A percentile compares a stretch with the other conserved stretches of the same genome.
Evolutionary conservation across 805 yeast species (phyloP).

Genomic region (Wickerhamiella domercqiae): DNA sequence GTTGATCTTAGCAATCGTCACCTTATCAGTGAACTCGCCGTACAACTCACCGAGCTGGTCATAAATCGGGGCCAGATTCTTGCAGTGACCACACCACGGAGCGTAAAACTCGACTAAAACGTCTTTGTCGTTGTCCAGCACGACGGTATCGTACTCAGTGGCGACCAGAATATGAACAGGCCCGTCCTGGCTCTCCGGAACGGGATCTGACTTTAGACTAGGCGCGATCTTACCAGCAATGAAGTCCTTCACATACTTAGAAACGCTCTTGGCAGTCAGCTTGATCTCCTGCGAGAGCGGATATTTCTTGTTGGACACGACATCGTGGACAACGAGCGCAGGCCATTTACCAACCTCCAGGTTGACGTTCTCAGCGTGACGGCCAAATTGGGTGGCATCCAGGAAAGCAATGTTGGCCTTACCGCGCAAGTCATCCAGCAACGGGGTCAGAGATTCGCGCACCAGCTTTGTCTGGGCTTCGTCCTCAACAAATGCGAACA

Average conservation of each 20-base stretch:
- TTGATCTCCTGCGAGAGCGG: conserved; percentile 49
- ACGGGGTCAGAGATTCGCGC: conserved; percentile 35
- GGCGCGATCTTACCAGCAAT: conserved; percentile 52
- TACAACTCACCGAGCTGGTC: conserved; percentile 70
- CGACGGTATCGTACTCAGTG: conserved; percentile 57
- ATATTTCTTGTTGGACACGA: conserved; percentile 52
- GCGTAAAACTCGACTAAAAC: conserved; percentile 64
- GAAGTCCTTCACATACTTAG: conserved; percentile 48
- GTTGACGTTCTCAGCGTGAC: conserved; percentile 75
- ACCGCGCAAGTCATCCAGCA: conserved; percentile 68
- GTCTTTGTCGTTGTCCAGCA: conserved; percentile 49
- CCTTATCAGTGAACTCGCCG: conserved; percentile 33
- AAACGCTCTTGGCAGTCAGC: conserved; percentile 39
- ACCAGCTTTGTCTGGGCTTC: conserved; percentile 50
- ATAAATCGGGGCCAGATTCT: conserved; percentile 74
- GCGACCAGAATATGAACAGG: conserved; percentile 70
- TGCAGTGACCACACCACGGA: conserved; percentile 96
- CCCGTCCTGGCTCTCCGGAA: conserved; percentile 64
- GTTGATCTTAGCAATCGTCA: conserved; percentile 73
- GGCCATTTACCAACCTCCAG: conserved; percentile 62
- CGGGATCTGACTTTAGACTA: conserved; percentile 52
- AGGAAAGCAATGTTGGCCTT: conserved; percentile 75
- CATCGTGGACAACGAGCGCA: conserved; percentile 74
- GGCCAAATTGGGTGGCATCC: conserved; percentile 65
- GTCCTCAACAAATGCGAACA: conserved; percentile 69